Conservation (phyloP, 345 rosid species). For the Geranium brycei region DNA sequence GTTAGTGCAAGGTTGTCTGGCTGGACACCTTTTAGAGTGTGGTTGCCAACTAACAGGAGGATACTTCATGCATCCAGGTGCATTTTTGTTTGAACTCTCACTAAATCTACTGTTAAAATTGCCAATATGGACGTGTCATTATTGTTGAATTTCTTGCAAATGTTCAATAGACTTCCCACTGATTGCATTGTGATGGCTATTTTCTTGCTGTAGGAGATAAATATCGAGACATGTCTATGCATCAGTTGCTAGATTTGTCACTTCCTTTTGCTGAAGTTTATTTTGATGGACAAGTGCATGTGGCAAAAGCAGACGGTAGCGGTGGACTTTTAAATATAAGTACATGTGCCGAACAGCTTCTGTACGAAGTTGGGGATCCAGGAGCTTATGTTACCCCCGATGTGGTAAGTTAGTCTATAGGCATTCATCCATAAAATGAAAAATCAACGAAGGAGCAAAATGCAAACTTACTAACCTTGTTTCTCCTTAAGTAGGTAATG, state of each 20-base stretch:
- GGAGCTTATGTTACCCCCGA: slow-evolving; percentile 83
- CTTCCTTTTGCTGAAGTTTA: slow-evolving; percentile 79
- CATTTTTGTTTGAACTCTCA: slow-evolving; percentile 7
- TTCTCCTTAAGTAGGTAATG: slow-evolving; percentile 33
- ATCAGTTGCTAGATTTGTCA: slow-evolving; percentile 53
- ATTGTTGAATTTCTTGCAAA: background rate
- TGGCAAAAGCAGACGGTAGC: slow-evolving; percentile 61
- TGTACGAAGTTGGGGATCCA: slow-evolving; percentile 84
- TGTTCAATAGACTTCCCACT: background rate
- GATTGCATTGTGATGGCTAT: slow-evolving; percentile 2
- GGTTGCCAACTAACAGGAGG: slow-evolving; percentile 99
- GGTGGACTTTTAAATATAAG: slow-evolving; percentile 61
- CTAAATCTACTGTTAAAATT: background rate
- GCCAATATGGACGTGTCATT: background rate
- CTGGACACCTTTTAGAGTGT: slow-evolving; percentile 88
- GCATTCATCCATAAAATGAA: background rate
- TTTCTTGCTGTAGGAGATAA: slow-evolving; percentile 45
- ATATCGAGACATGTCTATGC: slow-evolving; percentile 42
- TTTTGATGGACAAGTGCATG: slow-evolving; percentile 42
- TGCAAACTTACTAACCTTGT: background rate
- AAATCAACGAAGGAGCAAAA: background rate
- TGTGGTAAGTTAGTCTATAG: slow-evolving; percentile 42
- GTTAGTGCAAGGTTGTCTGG: slow-evolving; percentile 82
- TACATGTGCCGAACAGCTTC: slow-evolving; percentile 83
- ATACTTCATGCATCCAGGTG: slow-evolving; percentile 97